phyloP scores from a whole-genome alignment of 2,329 filamentous ascomycete genomes.

The Trichophyton schoenleinii region DNA sequence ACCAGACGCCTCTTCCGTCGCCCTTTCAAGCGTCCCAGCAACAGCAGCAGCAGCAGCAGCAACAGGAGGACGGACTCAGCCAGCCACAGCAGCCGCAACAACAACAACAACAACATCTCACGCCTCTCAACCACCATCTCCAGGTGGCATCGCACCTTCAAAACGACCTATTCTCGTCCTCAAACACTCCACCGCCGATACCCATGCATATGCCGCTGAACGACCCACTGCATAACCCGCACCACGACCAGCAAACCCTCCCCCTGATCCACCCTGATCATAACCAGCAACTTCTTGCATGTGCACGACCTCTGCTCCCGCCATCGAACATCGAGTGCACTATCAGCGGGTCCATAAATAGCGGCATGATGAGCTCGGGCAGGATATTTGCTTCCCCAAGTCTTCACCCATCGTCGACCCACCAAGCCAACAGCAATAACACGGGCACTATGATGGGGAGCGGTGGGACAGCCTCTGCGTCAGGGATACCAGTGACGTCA shows the following conservation, averaged over 20 bases:
- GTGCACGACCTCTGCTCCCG: background rate
- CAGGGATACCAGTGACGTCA: background rate
- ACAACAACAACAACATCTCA: background rate
- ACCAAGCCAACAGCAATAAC: background rate
- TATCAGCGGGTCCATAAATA: constrained; percentile 1
- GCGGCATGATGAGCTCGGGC: background rate
- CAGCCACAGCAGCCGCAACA: background rate
- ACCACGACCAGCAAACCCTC: background rate
- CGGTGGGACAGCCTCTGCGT: background rate
- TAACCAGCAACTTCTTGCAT: background rate
- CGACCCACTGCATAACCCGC: background rate
- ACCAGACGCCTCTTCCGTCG: background rate
- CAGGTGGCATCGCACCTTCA: background rate
- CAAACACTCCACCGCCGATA: background rate
- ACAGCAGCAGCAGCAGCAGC: background rate
- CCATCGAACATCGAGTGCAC: background rate
- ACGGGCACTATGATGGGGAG: background rate
- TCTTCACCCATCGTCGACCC: background rate
- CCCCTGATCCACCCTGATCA: background rate
- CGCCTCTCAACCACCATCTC: background rate
- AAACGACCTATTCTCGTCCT: background rate
- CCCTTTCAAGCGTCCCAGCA: background rate
- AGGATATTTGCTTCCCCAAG: background rate
- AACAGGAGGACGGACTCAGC: background rate
- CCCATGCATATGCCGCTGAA: constrained; percentile 3